These are phyloP conservation scores for Ganoderma sinense DNA, from an alignment of 1,284 basidiomycete genomes.

Conservation along the genomic window DNA sequence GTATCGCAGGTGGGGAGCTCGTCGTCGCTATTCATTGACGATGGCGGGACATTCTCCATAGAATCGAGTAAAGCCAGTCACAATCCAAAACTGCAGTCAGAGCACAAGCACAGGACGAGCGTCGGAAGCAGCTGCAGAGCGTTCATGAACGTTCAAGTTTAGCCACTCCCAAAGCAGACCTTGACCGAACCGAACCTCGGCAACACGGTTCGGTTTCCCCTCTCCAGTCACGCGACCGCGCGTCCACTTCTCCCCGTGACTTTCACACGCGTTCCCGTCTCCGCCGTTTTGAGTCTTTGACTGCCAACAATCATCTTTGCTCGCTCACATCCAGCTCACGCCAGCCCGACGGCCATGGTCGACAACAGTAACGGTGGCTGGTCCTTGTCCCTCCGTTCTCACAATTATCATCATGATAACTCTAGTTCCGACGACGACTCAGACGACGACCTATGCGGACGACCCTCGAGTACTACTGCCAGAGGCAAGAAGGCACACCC, in stretches of 20 bases:
- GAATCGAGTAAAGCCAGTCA: background rate
- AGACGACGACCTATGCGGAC: slow-evolving; percentile 2
- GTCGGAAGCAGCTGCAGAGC: slow-evolving; percentile 9
- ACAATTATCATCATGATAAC: slow-evolving; percentile 12
- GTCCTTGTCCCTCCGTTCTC: slow-evolving; percentile 35
- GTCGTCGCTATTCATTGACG: slow-evolving; percentile 19
- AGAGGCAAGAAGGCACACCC: background rate
- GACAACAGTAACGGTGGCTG: slow-evolving; percentile 23
- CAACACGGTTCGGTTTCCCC: slow-evolving; percentile 12
- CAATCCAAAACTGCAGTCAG: background rate
- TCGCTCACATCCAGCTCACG: background rate
- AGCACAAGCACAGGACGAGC: slow-evolving; percentile 7
- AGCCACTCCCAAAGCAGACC: background rate
- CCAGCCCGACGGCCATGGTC: slow-evolving; percentile 3
- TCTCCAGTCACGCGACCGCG: slow-evolving; percentile 25
- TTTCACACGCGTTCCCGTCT: slow-evolving; percentile 10
- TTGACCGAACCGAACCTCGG: slow-evolving; percentile 13
- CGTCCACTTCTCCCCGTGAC: slow-evolving; percentile 10
- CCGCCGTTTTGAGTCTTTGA: slow-evolving; percentile 3
- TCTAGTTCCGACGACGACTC: slow-evolving; percentile 28
- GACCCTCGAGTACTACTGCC: background rate
- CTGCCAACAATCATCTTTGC: slow-evolving; percentile 1
- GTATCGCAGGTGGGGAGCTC: slow-evolving; percentile 26
- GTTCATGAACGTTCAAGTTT: no score
- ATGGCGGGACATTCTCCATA: slow-evolving; percentile 33